A percentile compares a stretch with the other conserved stretches of the same genome.
Conservation (phyloP, 352 stramenopile species). For the Phytophthora pistaciae region DNA sequence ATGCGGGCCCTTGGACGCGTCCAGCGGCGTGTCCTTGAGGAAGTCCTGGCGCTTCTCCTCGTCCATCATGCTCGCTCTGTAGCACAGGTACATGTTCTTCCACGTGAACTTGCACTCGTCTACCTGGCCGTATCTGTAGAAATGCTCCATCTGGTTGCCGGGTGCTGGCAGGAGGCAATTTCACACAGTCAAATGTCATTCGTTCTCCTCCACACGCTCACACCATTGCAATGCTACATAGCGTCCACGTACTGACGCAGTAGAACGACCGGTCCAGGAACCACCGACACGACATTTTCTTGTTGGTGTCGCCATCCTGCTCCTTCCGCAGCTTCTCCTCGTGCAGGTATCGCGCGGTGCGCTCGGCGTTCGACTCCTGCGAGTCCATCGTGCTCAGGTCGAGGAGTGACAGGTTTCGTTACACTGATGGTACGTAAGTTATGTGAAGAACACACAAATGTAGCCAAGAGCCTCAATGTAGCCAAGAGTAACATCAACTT, state of each 20-base stretch:
- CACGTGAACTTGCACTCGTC: conserved; percentile 87
- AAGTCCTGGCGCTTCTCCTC: conserved; percentile 77
- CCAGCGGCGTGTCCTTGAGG: conserved; percentile 72
- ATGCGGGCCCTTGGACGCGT: conserved; percentile 62
- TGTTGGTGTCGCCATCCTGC: conserved; percentile 42
- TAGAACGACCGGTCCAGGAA: conserved; percentile 85
- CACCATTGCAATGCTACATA: not conserved
- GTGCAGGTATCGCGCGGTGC: conserved; percentile 74
- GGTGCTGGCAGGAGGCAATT: conserved; percentile 49
- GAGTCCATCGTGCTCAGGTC: conserved; percentile 24
- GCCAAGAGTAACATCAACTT: too few species aligned
- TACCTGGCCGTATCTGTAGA: conserved; percentile 74
- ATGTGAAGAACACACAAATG: not conserved
- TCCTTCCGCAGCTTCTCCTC: conserved; percentile 43
- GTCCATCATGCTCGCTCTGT: conserved; percentile 83
- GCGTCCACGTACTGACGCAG: conserved; percentile 75
- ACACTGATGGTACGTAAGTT: not conserved
- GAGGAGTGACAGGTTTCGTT: not conserved
- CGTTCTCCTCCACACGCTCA: conserved; percentile 33
- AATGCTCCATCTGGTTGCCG: conserved; percentile 84
- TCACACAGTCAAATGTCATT: not conserved
- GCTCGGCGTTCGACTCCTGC: conserved; percentile 53
- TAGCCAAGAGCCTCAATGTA: not conserved
- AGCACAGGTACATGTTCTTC: conserved; percentile 86
- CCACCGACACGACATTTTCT: conserved; percentile 77